A percentile compares a stretch with the other conserved stretches of the same genome.
phyloP scores from a whole-genome alignment of 306 rosid genomes.

The Erythrophleum fordii region DNA sequence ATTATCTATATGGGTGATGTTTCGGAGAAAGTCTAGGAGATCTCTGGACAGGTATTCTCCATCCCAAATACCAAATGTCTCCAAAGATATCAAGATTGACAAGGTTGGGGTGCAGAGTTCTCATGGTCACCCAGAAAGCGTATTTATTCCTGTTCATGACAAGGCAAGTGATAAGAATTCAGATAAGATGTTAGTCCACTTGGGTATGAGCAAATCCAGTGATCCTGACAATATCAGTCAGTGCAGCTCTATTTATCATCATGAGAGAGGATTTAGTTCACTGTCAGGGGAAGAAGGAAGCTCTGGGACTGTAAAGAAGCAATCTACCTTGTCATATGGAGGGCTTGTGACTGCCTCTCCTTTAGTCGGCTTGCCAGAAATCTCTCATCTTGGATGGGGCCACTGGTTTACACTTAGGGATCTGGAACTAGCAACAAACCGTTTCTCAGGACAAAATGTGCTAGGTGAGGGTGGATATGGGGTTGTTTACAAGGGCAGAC shows the following conservation, averaged over 20 bases:
- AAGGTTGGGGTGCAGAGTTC: slow-evolving; percentile 68
- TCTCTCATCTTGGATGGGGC: slow-evolving; percentile 99
- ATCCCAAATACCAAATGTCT: slow-evolving; percentile 81
- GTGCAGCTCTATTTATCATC: slow-evolving; percentile 80
- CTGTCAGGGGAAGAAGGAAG: slow-evolving; percentile 90
- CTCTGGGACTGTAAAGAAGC: slow-evolving; percentile 74
- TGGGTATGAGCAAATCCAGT: slow-evolving; percentile 65
- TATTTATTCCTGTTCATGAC: slow-evolving; percentile 54
- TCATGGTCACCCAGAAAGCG: slow-evolving; percentile 56
- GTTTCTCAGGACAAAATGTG: slow-evolving; percentile 70
- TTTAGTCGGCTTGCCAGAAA: slow-evolving; percentile 83
- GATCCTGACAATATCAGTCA: slow-evolving; percentile 82
- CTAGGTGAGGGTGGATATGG: slow-evolving; percentile 99
- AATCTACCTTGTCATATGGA: slow-evolving; percentile 53
- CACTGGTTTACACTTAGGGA: slow-evolving; percentile 99
- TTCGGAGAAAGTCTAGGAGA: slow-evolving; percentile 79
- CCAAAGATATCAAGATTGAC: slow-evolving; percentile 88
- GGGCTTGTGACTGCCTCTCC: slow-evolving; percentile 84
- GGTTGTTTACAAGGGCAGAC: slow-evolving; percentile 82
- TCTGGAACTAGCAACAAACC: slow-evolving; percentile 76
- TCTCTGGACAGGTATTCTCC: slow-evolving; percentile 58
- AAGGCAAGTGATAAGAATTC: slow-evolving; percentile 66
- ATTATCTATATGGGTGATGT: slow-evolving; percentile 80
- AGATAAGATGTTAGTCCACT: slow-evolving; percentile 64
- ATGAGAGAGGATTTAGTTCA: slow-evolving; percentile 82